Evolutionary conservation across 2,329 filamentous ascomycete species (phyloP).

Genomic region (Rhinocladiella similis): DNA sequence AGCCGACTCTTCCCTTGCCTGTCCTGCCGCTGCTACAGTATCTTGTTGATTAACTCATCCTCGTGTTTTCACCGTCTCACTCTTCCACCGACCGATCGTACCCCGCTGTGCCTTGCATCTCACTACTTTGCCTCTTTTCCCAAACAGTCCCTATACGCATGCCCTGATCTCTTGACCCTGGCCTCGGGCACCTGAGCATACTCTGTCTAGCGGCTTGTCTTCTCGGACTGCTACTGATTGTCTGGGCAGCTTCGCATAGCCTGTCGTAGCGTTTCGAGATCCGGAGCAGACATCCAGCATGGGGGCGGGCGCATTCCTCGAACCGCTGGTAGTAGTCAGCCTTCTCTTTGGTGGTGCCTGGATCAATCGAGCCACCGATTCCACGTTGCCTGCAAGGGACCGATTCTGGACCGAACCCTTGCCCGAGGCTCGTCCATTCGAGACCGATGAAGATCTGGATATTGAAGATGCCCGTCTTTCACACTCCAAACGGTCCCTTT

Average conservation of each 20-base stretch:
- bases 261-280: background rate
- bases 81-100: too few species aligned
- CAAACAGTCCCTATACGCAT: background rate
- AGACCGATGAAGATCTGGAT: constrained; percentile 12
- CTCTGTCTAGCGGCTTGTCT: background rate
- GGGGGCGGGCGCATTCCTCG: constrained; percentile 59
- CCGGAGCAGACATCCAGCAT: constrained; percentile 34
- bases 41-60: background rate
- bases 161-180: background rate
- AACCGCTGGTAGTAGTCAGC: constrained; percentile 61
- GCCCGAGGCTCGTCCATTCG: constrained; percentile 8
- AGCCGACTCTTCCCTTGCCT: background rate
- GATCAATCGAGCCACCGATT: constrained; percentile 55
- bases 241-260: background rate
- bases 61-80: background rate
- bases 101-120: too few species aligned
- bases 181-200: background rate
- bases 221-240: background rate
- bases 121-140: too few species aligned
- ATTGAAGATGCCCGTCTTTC: constrained; percentile 18
- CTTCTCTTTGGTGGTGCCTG: constrained; percentile 63
- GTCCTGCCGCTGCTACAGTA: background rate
- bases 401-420: constrained; percentile 22
- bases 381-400: constrained; percentile 29
- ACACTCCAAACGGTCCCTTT: constrained; percentile 33